Evolutionary conservation across 495 filamentous ascomycete genomes (phyloP), one percentile per base, ranked within the genome.

Genomic region (Aspergillus nidulans): DNA sequence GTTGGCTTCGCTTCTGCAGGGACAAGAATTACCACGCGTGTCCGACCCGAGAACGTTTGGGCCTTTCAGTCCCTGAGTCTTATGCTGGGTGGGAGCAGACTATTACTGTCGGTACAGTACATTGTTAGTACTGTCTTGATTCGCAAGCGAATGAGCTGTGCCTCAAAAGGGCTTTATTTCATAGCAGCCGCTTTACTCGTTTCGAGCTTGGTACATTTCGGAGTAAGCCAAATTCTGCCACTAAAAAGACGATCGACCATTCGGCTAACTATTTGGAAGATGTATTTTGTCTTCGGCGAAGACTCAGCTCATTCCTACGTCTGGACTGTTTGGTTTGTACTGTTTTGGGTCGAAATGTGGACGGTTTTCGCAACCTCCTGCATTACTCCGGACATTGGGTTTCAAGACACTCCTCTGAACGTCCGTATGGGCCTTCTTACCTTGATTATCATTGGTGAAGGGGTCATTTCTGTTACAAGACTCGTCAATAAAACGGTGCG

Each of bases 381-480:
- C 52, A 53, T 71, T 26, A 83, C 75, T 61, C 68, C 78, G 15
- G 72, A 77, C 41, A 70, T 88, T 43, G 82, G 78, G 49, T 85
- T 88, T 66, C 78, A 85, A 63, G 75, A 81, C 34, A 86, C 84
- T 10, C 83, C 86, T 62, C 67, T 88, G 53, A 81, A 84, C 44
- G 78, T 86, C 52, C 75, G 86, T 39, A 81, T 88, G 77, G 79
- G 81, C 4, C 77, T 88, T 10, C 71, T 88, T 7, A 88, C 85
- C 0, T 73, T 88, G 43, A 87, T 87, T 59, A 85, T 87, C 52
- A 77, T 88, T 45, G 86, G 86, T 19, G 84, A 88, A 68, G 83
- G 84, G 25, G 76, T 86, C 30, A 79, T 79, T 58, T 70, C 72
- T 15, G 67, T 80, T 49, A 77, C 77, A 36, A 72, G 78, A 32